Percentiles rank a stretch among this genome's conserved stretches.
phyloP scores from a whole-genome alignment of 1,139 yeast species.

The Nakaseomyces delphensis region DNA sequence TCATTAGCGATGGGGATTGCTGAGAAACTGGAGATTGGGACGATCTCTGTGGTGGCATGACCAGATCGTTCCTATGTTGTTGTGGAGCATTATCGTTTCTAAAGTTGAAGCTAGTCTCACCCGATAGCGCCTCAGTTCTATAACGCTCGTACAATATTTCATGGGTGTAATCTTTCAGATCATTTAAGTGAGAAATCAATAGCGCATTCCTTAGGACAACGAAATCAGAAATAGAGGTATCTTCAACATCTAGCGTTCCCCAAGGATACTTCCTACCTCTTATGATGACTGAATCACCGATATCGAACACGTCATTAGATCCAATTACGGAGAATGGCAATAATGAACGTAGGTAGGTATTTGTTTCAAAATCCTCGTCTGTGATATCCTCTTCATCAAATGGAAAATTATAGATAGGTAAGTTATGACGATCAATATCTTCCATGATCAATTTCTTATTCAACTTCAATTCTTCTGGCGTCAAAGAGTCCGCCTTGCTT shows the following conservation, averaged over 20 bases:
- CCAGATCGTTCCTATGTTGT: neutral
- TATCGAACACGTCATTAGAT: conserved; percentile 52
- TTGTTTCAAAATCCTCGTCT: conserved; percentile 73
- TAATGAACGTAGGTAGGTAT: conserved; percentile 60
- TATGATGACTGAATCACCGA: conserved; percentile 48
- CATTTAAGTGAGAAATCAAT: conserved; percentile 87
- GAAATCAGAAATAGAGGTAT: conserved; percentile 77
- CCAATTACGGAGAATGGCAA: conserved; percentile 89
- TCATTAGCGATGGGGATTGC: neutral
- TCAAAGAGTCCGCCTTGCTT: conserved; percentile 79
- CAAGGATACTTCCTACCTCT: conserved; percentile 90
- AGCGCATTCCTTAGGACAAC: conserved; percentile 70
- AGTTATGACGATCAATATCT: conserved; percentile 66
- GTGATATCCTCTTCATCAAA: conserved; percentile 54
- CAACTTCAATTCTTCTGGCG: conserved; percentile 58
- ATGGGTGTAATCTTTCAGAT: conserved; percentile 86
- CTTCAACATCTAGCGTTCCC: conserved; percentile 87
- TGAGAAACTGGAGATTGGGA: conserved; percentile 10
- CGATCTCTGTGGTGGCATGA: conserved; percentile 10
- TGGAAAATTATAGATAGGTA: conserved; percentile 80
- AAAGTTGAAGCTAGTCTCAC: conserved; percentile 27
- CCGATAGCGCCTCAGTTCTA: conserved; percentile 79
- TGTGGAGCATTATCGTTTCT: conserved; percentile 4
- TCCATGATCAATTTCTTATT: conserved; percentile 58
- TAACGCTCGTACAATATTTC: conserved; percentile 86